phyloP scores from a whole-genome alignment of 2,329 filamentous ascomycete genomes.

The Beauveria varroae region DNA sequence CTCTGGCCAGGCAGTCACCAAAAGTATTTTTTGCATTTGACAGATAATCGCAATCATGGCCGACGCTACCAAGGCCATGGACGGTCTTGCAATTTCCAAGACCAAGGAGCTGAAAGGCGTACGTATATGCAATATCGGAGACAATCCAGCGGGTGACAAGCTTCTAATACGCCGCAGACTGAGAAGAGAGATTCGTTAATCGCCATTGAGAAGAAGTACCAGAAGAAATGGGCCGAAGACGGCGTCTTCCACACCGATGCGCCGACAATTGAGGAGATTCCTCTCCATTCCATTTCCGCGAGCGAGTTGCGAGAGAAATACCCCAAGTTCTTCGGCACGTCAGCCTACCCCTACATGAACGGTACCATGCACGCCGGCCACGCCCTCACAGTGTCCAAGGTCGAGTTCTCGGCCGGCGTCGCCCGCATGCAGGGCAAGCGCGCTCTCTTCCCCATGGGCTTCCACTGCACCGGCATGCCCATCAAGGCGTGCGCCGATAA shows the following conservation, averaged over 20 bases:
- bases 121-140: conserved; percentile 20
- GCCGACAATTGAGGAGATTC: conserved; percentile 69
- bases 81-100: conserved; percentile 46
- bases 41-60: conserved; percentile 33
- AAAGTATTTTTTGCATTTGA: background rate
- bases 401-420: conserved; percentile 85
- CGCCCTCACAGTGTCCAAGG: conserved; percentile 83
- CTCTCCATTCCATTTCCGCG: conserved; percentile 64
- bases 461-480: conserved; percentile 89
- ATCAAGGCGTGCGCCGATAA: conserved; percentile 98
- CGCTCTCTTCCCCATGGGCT: conserved; percentile 82
- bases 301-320: conserved; percentile 70
- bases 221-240: conserved; percentile 51
- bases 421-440: conserved; percentile 86
- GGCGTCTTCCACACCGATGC: conserved; percentile 77
- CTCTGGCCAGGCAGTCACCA: background rate
- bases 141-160: background rate
- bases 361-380: conserved; percentile 86
- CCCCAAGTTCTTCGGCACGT: conserved; percentile 79
- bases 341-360: conserved; percentile 64
- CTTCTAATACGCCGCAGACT: conserved; percentile 43
- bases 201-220: conserved; percentile 84
- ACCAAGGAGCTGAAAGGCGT: conserved; percentile 55
- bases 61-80: conserved; percentile 39
- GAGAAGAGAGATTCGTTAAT: conserved; percentile 82